Evolutionary conservation across 331 rosid genomes (phyloP).

Genomic region (Rhamnella rubrinervis): DNA sequence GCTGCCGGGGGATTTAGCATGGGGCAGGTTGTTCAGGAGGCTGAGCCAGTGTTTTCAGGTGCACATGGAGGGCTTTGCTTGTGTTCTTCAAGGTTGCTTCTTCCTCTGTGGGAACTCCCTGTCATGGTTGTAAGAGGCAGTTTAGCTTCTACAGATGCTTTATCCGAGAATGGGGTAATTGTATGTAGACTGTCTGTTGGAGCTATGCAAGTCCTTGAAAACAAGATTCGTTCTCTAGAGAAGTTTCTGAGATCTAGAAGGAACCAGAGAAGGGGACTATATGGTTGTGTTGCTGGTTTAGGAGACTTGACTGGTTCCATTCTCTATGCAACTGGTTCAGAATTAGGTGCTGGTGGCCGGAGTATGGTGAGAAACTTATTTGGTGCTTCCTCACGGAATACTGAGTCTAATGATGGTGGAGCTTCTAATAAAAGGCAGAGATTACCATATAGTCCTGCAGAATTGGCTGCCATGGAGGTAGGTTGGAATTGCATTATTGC

Average conservation of each 20-base stretch:
- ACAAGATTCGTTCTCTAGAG: constrained; percentile 77
- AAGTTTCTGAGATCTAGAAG: constrained; percentile 84
- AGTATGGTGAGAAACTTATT: constrained; percentile 84
- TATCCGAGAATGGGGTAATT: constrained; percentile 60
- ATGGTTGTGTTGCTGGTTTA: constrained; percentile 94
- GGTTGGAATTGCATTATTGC: constrained; percentile 21
- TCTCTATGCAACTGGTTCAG: constrained; percentile 75
- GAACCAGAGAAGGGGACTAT: constrained; percentile 94
- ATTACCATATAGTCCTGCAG: constrained; percentile 92
- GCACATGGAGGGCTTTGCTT: constrained; percentile 98
- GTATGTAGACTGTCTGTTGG: constrained; percentile 80
- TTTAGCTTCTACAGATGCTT: constrained; percentile 51
- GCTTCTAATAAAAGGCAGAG: constrained; percentile 79
- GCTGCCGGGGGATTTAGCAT: constrained; percentile 93
- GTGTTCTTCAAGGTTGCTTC: constrained; percentile 88
- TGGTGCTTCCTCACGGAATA: constrained; percentile 68
- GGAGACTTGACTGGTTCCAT: constrained; percentile 88
- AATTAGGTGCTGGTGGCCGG: constrained; percentile 73
- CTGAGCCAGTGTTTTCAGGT: constrained; percentile 95
- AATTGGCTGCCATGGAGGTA: constrained; percentile 99
- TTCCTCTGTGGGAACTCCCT: constrained; percentile 97
- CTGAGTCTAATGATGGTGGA: constrained; percentile 70
- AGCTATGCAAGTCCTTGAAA: constrained; percentile 93
- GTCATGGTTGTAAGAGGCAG: constrained; percentile 65
- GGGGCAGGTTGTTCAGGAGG: constrained; percentile 99